Base-by-base conservation (phyloP, 306 rosid species). In the Prinsepia uniflora region DNA sequence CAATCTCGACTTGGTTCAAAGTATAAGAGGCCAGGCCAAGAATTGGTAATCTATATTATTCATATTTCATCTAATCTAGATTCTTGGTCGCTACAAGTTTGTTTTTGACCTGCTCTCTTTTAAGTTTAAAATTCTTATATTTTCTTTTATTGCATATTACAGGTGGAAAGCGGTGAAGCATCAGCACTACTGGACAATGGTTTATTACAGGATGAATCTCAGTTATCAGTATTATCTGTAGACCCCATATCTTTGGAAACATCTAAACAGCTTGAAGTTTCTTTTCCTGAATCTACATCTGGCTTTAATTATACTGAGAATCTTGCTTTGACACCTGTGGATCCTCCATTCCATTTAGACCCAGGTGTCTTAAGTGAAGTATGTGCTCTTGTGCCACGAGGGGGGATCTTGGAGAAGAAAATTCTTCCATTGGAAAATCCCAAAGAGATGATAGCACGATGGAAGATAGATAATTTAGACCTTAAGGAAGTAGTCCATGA, bases 371-470 rank as follows among this genome's bases (percentile, higher is more conserved):
- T 84, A 24, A 80, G 83, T 56, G 84, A 80, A 76, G 72, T 58
- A 61, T 81, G 92, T 68, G 86, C 75, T 72, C 79, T 79, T 81
- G 81, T 82, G 47, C 84, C 85, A 5, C 78, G 7, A 12, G 88
- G 76, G 64, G 87, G 78, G 63, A 8, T 61, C 72, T 68, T 70
- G 11, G 84, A 78, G 70, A 86, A 79, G 80, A 89, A 86, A 64
- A 43, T 76, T 73, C 72, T 81, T 71, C 89, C 91, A 13, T 65
- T 79, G 67, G 98, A 92, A 86, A 90, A 93, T 75, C 90, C 98
- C 55, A 81, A 84, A 65, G 87, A 93, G 86, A 93, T 90, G 98
- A 90, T 93, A 81, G 86, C 96, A 34, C 98, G 98, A 63, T 93
- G 97, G 98, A 90, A 87, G 84, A 73, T 89, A 65, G 92, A 86